Evolutionary conservation across 176 grass and related monocot genomes (phyloP).

Genomic region (Urochloa ruziziensis): DNA sequence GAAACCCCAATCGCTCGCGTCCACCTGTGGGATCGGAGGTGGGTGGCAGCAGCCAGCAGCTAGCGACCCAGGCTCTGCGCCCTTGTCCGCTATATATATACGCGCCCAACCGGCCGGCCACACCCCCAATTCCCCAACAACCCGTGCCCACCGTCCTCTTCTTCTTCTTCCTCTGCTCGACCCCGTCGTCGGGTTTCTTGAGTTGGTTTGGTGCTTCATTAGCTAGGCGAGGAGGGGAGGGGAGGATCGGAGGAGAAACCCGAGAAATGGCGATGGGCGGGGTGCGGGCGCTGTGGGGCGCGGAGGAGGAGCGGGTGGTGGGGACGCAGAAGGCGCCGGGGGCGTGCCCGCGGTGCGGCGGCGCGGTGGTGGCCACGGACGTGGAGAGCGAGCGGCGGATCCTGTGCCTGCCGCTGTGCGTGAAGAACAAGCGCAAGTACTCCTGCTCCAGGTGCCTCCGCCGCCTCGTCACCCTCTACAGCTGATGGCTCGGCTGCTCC

Average conservation of each 20-base stretch:
- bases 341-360: constrained; percentile 68
- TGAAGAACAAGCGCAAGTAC: constrained; percentile 78
- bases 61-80: neutral
- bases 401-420: constrained; percentile 66
- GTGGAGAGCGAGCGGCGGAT: constrained; percentile 57
- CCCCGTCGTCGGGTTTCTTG: neutral
- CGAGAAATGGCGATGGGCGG: constrained; percentile 18
- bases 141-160: neutral
- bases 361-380: constrained; percentile 64
- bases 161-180: neutral
- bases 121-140: neutral
- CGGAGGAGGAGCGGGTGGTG: constrained; percentile 59
- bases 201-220: no score
- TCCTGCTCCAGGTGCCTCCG: constrained; percentile 67
- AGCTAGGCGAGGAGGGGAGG: no score
- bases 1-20: neutral
- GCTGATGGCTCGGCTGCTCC: neutral
- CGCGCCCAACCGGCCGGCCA: neutral
- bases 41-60: neutral
- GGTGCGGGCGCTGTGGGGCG: constrained; percentile 35
- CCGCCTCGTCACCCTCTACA: constrained; percentile 63
- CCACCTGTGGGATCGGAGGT: neutral
- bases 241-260: no score
- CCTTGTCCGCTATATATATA: neutral
- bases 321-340: constrained; percentile 67